Base-by-base conservation (phyloP, 352 stramenopile species). In the Thraustochytrium sp. region DNA sequence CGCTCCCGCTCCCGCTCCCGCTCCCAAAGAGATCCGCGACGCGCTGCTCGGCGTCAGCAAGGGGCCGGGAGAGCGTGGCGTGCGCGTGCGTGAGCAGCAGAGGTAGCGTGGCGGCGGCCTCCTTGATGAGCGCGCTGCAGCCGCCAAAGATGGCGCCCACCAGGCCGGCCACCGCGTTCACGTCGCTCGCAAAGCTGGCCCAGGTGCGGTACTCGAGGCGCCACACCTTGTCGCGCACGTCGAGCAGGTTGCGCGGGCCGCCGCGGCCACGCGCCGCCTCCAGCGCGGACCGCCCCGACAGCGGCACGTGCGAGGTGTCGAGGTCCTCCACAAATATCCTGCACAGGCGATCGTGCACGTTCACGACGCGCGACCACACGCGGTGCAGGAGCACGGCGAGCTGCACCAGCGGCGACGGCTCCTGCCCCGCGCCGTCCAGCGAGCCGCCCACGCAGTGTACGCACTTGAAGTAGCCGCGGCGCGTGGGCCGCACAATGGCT, bases 171-270 rank as follows among this genome's bases (percentile, higher is more conserved):
- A 80, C 37, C 5, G 8, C 26, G 31, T 80, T 64, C 8, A 68
- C 13, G 42, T 80, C 68, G 1, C 13, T 21, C 11, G 37, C 29
- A 31, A 80, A 80, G 9, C 11, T 18, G 37, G 31, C 48, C 48
- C 31, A 46, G 31, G 11, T 31, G 11, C 37, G 48, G 44, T 80
- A 80, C 29, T 72, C 36, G 21, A 80, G 46, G 0, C 44, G 31
- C 68, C 68, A 80, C 23, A 80, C 53, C 53, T 80, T 80, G 37
- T 80, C n/a, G 29, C 68, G 68, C 34, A 63, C 53, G 53, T 80
- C 44, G 1, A 80, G 42, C 3, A 80, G 29, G 51, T n/a, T 64
- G 0, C 36, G 31, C 34, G 46, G n/a, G 23, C 37, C 53, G 26
- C 53, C 68, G 0, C 36, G 3, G 5, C 21, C 51, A 18, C 11